Base-by-base conservation (phyloP, 2,329 filamentous ascomycete species). In the Drechslerella dactyloides region DNA sequence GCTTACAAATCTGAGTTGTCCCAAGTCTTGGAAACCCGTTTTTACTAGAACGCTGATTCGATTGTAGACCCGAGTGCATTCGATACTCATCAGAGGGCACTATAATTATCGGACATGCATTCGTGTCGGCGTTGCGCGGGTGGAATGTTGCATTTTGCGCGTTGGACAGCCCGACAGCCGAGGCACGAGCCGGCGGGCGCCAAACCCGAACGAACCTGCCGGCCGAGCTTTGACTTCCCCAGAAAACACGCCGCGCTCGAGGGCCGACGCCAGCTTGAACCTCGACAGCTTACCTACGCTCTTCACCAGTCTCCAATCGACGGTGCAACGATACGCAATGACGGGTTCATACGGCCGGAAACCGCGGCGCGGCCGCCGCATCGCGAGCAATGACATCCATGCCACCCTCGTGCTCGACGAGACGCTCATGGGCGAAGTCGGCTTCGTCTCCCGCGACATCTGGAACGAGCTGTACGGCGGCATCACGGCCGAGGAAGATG, bases 341-440 rank as follows among this genome's bases (percentile, higher is more conserved):
- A 53, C 66, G 13, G 66, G 66, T 17, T 42, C 37, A 24, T 70
- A 64, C 35, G 66, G 51, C n/a, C 46, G 66, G 17, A 70, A 70
- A 50, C 59, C 59, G 37, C 59, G 59, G 48, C 59, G 66, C 48
- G 66, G 66, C 27, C 66, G 66, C 30, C 89, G 6, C 85, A 93
- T 48, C 84, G 96, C 68, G 85, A 90, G 48, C 17, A 65, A 73
- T 61, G 69, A 73, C 56, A 73, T 73, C 4, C 62, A 73, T 68
- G 93, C 91, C 64, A 87, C 90, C 66, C 83, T 97, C 56, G 85
- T 96, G 40, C 86, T 97, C 64, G 92, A 96, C 80, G 90, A 92
- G 78, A 89, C 90, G 79, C 84, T 96, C 76, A 90, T 89, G 80
- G 91, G 90, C 59, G 91, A 96, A 78, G 85, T 93, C 73, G 94